These are phyloP conservation scores for Leccinum olivaceopallidum DNA, from an alignment of 768 basidiomycete species.

Conservation along the genomic window DNA sequence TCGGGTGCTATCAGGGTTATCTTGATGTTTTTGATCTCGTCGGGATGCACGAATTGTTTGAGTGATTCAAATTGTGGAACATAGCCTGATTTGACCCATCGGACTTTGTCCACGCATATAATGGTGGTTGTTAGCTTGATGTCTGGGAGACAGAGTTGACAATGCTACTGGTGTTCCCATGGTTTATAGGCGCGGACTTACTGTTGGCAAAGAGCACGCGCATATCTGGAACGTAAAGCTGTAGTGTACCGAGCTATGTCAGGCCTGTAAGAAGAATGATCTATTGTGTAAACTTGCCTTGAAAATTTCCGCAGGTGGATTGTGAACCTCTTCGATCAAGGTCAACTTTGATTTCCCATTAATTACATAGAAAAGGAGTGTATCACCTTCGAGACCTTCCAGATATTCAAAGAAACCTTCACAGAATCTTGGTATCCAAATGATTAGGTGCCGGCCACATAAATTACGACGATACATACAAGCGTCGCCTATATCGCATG, in stretches of 20 bases:
- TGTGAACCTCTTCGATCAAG: neutral
- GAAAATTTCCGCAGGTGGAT: neutral
- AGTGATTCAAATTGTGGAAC: constrained; percentile 61
- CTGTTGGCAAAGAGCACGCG: constrained; percentile 20
- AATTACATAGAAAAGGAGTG: neutral
- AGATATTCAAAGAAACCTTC: constrained; percentile 1
- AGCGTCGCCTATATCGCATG: neutral
- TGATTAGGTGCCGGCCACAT: neutral
- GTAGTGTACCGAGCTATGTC: neutral
- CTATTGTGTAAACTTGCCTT: neutral
- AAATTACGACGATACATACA: neutral
- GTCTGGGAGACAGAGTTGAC: constrained; percentile 10
- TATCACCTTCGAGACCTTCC: neutral
- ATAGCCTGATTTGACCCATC: neutral
- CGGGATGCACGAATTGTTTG: constrained; percentile 47
- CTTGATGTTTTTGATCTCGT: constrained; percentile 50
- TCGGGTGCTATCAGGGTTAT: constrained; percentile 70
- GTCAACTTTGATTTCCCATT: neutral
- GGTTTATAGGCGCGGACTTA: constrained; percentile 1
- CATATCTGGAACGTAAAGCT: constrained; percentile 32
- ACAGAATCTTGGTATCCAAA: constrained; percentile 20
- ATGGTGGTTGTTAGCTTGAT: constrained; percentile 21
- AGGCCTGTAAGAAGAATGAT: neutral
- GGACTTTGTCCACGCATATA: constrained; percentile 29
- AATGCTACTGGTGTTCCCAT: neutral